Percentiles rank a stretch among this genome's conserved stretches.
phyloP scores from a whole-genome alignment of 148 eudicot genomes.

The Dysphania ambrosioides region DNA sequence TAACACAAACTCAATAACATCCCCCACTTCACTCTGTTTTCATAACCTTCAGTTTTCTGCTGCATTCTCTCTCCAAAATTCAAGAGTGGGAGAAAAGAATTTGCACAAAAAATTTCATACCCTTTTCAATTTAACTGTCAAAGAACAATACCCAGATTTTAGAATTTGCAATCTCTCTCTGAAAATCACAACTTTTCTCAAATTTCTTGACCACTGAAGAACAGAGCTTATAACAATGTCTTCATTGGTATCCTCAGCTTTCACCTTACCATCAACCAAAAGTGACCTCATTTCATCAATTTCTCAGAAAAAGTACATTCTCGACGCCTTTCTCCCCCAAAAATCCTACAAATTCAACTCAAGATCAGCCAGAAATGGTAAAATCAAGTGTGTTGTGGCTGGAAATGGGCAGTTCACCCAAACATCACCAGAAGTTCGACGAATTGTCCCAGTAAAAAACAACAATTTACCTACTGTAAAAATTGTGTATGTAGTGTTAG shows the following conservation, averaged over 20 bases:
- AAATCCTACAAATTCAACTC: slow-evolving; percentile 36
- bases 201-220: not conserved
- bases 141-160: slow-evolving; percentile 16
- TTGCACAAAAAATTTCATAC: slow-evolving; percentile 21
- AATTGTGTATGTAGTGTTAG: slow-evolving; percentile 87
- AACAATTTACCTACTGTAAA: slow-evolving; percentile 68
- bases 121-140: slow-evolving; percentile 6
- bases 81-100: not conserved
- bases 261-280: slow-evolving; percentile 64
- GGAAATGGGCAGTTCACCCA: slow-evolving; percentile 97
- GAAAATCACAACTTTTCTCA: slow-evolving; percentile 12
- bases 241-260: slow-evolving; percentile 83
- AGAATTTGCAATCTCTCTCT: not conserved
- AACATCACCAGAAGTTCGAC: slow-evolving; percentile 80
- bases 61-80: slow-evolving; percentile 15
- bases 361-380: slow-evolving; percentile 36
- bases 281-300: slow-evolving; percentile 57
- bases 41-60: slow-evolving; percentile 23
- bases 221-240: slow-evolving; percentile 48
- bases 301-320: slow-evolving; percentile 62
- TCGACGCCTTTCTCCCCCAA: slow-evolving; percentile 81
- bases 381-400: slow-evolving; percentile 53
- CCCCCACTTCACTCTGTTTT: slow-evolving; percentile 23
- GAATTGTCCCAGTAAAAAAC: slow-evolving; percentile 68
- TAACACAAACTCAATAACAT: not conserved